Evolutionary conservation across 2,329 filamentous ascomycete genomes (phyloP), one percentile per base, ranked within the genome.

Genomic region (Trichoderma arundinaceum): DNA sequence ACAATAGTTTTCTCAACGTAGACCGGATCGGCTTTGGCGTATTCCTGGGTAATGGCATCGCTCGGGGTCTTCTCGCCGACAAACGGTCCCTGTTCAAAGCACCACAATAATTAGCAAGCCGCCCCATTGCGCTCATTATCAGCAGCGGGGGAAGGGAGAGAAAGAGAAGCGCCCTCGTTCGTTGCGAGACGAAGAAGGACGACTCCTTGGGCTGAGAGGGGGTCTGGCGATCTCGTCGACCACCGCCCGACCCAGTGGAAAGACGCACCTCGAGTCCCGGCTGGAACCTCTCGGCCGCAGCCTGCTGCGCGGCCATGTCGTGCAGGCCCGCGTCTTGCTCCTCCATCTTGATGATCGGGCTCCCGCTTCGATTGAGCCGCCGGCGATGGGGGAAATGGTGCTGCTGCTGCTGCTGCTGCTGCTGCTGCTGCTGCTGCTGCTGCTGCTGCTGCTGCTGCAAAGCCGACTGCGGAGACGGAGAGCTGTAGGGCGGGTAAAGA

Each of bases 1-100:
- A 96, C 94, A 74, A 87, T 85, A 56, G 94, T 97, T 82, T 98
- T 98, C 66, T 90, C 86, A 58, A 94, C 89, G 76, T 92, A 96
- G 69, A 92, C 82, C 6, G 90, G 88, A 76, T 98, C 94, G 68
- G 92, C 94, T 77, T 91, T 90, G 68, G 92, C 91, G 80, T 97
- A 98, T 77, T 97, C 92, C 69, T 89, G 84, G 15, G 91, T 88
- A 74, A 99, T 92, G 70, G 84, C 87, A 71, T 88, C 86, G 78
- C 90, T 96, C 59, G 91, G 86, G 73, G 88, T 87, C 78, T 91
- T 92, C 68, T 90, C 85, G 72, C 92, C 91, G 70, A 98, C 90
- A 57, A 94, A 83, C 68, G 92, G 91, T 64, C 92, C 93, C 94
- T 97, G 74, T 63, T 53, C 22, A 59, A 35, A 32, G 22, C 22